A percentile compares a stretch with the other conserved stretches of the same genome.
phyloP scores from a whole-genome alignment of 257 asterid genomes.

The Solanum gracilifrons region DNA sequence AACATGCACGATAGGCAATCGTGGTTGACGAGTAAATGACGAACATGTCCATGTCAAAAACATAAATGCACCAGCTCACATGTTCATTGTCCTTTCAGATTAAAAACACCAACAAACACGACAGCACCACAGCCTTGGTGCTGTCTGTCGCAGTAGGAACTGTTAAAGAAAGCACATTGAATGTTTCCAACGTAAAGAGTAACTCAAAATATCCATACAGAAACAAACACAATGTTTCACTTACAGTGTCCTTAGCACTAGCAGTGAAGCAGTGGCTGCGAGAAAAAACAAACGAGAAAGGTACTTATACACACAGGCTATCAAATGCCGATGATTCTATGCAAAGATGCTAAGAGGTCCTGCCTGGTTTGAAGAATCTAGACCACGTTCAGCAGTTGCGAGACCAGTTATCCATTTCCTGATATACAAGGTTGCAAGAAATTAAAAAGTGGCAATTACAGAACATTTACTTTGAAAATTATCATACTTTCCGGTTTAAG shows the following conservation, averaged over 20 bases:
- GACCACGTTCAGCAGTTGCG: conserved; percentile 67
- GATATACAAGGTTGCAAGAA: conserved; percentile 7
- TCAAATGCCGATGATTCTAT: conserved; percentile 6
- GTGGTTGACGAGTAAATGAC: background rate
- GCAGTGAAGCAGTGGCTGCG: background rate
- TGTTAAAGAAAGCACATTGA: background rate
- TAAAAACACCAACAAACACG: background rate
- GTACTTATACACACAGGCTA: background rate
- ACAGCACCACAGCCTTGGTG: background rate
- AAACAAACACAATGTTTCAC: background rate
- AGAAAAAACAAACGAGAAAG: background rate
- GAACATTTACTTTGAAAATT: background rate
- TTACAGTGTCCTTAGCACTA: background rate
- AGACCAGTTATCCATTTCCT: conserved; percentile 75
- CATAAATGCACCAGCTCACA: background rate
- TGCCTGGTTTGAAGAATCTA: conserved; percentile 69
- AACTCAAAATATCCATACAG: background rate
- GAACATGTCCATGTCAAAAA: background rate
- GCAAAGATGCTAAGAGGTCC: conserved; percentile 71
- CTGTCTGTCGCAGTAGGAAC: background rate
- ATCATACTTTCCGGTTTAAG: background rate
- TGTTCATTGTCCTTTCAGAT: background rate
- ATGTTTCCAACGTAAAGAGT: background rate
- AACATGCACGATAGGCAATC: background rate
- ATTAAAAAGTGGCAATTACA: background rate